A percentile compares a stretch with the other conserved stretches of the same genome.
Conservation (phyloP, 441 rosid species). For the Kokia cookei region DNA sequence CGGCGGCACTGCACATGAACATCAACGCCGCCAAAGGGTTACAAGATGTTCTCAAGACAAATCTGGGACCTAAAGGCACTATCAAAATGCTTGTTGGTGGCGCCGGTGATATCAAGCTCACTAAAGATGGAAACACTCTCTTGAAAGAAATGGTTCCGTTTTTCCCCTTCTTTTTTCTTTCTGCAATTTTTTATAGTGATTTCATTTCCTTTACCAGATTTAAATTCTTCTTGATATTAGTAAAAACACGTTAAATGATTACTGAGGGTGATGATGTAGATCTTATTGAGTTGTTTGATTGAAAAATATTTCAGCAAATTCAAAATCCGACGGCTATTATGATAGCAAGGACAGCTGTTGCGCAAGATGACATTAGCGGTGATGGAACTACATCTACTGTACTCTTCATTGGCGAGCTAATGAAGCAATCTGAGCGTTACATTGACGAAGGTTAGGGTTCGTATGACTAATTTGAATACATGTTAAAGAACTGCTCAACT, state of each 20-base stretch:
- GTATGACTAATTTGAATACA: background rate
- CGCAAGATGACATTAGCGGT: conserved; percentile 92
- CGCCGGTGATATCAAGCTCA: conserved; percentile 92
- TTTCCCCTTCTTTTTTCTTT: background rate
- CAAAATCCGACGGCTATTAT: conserved; percentile 96
- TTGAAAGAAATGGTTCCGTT: conserved; percentile 79
- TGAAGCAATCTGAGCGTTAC: conserved; percentile 93
- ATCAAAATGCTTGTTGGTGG: conserved; percentile 99
- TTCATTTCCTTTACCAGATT: background rate
- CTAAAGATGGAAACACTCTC: conserved; percentile 94
- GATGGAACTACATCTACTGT: conserved; percentile 98
- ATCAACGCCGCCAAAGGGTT: conserved; percentile 96
- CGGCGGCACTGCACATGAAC: conserved; percentile 98
- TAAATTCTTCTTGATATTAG: background rate
- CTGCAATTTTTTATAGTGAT: background rate
- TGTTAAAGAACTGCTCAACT: background rate
- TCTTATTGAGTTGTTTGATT: background rate
- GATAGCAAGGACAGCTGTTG: conserved; percentile 98
- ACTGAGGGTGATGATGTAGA: background rate
- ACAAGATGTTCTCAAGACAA: conserved; percentile 75
- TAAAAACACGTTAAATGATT: background rate
- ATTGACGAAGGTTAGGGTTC: conserved; percentile 75
- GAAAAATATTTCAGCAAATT: conserved; percentile 69
- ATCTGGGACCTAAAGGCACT: conserved; percentile 97
- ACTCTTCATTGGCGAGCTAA: conserved; percentile 92